Conservation (phyloP, 2,329 filamentous ascomycete genomes). For the Cercospora nicotianae region DNA sequence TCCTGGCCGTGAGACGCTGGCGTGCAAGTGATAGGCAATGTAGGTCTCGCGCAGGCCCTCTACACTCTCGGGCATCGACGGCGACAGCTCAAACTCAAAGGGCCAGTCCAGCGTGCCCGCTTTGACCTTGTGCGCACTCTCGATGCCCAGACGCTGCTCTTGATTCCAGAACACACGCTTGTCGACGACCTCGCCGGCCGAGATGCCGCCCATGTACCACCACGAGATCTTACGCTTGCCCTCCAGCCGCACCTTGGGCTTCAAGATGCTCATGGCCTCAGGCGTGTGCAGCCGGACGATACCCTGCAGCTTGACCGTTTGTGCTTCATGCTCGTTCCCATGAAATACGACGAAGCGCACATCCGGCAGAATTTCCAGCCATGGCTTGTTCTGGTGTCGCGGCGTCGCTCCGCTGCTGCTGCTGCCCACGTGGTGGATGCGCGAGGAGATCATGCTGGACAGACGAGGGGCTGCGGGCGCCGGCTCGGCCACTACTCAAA, state of each 20-base stretch:
- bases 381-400: constrained; percentile 31
- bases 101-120: constrained; percentile 52
- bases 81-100: constrained; percentile 51
- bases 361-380: constrained; percentile 49
- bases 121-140: constrained; percentile 52
- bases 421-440: constrained; percentile 5
- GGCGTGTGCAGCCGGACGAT: constrained; percentile 49
- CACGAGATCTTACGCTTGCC: constrained; percentile 51
- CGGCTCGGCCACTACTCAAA: constrained; percentile 1
- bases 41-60: constrained; percentile 85
- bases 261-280: constrained; percentile 50
- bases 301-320: constrained; percentile 48
- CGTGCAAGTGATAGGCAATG: constrained; percentile 88
- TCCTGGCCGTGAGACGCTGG: constrained; percentile 74
- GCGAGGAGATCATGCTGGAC: constrained; percentile 33
- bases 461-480: constrained; percentile 8
- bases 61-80: constrained; percentile 72
- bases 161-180: constrained; percentile 51
- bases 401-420: constrained; percentile 8
- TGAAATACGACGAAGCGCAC: constrained; percentile 53
- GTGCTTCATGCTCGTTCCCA: constrained; percentile 49
- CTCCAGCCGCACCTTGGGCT: constrained; percentile 49
- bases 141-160: constrained; percentile 47
- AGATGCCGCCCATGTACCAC: constrained; percentile 41
- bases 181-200: constrained; percentile 44